These are phyloP conservation scores for Phytophthora sp. DNA, from an alignment of 352 stramenopile genomes.

Conservation along the genomic window DNA sequence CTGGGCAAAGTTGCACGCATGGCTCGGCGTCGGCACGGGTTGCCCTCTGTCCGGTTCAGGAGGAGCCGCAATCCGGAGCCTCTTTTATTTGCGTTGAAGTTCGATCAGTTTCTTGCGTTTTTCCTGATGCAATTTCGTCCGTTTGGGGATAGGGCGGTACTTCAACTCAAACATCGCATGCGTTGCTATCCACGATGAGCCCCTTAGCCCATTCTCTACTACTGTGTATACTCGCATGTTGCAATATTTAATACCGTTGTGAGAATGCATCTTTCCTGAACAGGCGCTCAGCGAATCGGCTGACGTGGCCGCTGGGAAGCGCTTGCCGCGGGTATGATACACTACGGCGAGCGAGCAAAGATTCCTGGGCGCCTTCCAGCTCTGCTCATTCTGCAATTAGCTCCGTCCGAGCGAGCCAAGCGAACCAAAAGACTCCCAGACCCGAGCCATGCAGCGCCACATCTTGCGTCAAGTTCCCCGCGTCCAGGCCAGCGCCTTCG, in stretches of 20 bases:
- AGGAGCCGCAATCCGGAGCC: neutral
- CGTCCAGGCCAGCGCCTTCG: constrained; percentile 9
- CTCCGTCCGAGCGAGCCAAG: constrained; percentile 9
- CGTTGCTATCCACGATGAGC: neutral
- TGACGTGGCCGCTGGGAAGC: neutral
- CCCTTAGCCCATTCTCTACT: too few species aligned
- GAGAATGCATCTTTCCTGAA: neutral
- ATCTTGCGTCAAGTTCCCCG: constrained; percentile 39
- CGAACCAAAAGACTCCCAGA: neutral
- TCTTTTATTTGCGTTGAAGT: constrained; percentile 24
- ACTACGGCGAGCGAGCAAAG: neutral
- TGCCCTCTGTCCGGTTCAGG: neutral
- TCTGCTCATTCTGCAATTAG: constrained; percentile 26
- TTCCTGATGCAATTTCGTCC: neutral
- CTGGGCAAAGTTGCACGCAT: constrained; percentile 6
- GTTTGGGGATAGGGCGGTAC: constrained; percentile 6
- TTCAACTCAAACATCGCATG: constrained; percentile 13
- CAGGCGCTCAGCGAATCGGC: neutral
- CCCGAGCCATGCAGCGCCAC: constrained; percentile 39
- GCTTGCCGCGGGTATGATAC: neutral
- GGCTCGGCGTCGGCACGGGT: neutral
- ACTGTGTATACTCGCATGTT: too few species aligned
- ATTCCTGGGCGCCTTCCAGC: neutral
- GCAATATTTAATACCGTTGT: neutral
- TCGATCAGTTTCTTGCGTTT: constrained; percentile 23